Conservation (phyloP, 108 stramenopile species). For the Nitzschia putrida region DNA sequence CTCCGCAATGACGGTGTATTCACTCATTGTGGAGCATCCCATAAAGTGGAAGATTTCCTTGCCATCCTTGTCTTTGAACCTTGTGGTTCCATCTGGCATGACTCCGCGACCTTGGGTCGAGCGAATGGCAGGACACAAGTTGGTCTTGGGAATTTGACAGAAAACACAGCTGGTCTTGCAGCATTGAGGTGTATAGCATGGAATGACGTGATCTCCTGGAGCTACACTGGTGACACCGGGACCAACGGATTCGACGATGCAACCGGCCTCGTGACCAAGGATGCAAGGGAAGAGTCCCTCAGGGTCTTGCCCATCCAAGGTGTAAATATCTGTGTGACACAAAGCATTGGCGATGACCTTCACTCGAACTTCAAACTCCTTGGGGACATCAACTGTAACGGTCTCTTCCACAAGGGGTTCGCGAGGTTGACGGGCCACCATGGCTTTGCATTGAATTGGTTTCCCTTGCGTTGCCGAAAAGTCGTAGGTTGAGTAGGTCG, state of each 20-base stretch:
- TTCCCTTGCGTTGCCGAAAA: conserved; percentile 49
- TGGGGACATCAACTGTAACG: conserved; percentile 86
- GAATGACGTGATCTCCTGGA: conserved; percentile 80
- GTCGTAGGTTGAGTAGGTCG: conserved; percentile 34
- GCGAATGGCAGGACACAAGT: conserved; percentile 87
- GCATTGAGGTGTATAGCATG: conserved; percentile 84
- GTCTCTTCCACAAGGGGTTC: conserved; percentile 74
- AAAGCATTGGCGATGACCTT: conserved; percentile 81
- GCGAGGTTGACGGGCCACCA: conserved; percentile 80
- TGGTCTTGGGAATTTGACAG: conserved; percentile 85
- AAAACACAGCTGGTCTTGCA: conserved; percentile 72
- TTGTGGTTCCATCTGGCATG: conserved; percentile 88
- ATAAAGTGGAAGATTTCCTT: conserved; percentile 93
- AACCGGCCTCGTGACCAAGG: conserved; percentile 74
- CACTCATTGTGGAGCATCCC: conserved; percentile 93
- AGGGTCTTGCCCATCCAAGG: conserved; percentile 87
- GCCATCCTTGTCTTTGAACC: conserved; percentile 82
- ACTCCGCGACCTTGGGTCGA: conserved; percentile 83
- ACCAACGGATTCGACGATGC: conserved; percentile 86
- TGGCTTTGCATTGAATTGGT: conserved; percentile 74
- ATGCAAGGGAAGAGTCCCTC: conserved; percentile 90
- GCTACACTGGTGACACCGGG: conserved; percentile 79
- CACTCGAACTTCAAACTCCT: conserved; percentile 72
- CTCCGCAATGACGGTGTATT: conserved; percentile 93
- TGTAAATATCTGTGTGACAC: conserved; percentile 93